Evolutionary conservation across 179 eudicot species (phyloP).

Genomic region (Spinacia oleracea): DNA sequence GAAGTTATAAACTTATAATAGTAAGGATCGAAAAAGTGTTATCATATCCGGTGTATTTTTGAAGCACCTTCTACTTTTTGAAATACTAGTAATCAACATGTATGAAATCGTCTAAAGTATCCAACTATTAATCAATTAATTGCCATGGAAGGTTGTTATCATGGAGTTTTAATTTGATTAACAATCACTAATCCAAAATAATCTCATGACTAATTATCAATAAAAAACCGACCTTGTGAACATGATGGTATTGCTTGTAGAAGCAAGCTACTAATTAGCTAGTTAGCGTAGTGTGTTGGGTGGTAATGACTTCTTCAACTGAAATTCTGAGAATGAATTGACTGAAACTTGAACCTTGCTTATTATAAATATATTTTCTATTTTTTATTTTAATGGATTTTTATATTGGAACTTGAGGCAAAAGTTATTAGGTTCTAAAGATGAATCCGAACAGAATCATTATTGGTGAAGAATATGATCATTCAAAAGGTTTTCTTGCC

Average conservation of each 20-base stretch:
- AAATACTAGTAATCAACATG: too few relatives aligned
- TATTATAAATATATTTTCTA: too few relatives aligned
- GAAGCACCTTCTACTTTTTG: background rate
- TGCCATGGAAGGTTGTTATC: background rate
- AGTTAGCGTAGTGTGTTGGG: conserved; percentile 21
- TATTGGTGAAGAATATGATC: background rate
- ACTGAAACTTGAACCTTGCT: background rate
- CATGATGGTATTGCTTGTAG: conserved; percentile 20
- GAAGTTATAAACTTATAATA: background rate
- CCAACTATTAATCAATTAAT: too few relatives aligned
- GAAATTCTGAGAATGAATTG: background rate
- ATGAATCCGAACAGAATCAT: conserved; percentile 10
- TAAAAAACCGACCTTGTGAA: background rate
- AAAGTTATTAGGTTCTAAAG: conserved; percentile 6
- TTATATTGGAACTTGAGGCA: conserved; percentile 1
- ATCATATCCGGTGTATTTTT: too few relatives aligned
- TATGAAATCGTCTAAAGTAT: too few relatives aligned
- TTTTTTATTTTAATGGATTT: too few relatives aligned
- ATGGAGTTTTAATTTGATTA: background rate
- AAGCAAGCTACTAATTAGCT: background rate
- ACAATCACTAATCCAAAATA: background rate
- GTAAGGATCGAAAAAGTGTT: too few relatives aligned
- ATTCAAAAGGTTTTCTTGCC: conserved; percentile 20
- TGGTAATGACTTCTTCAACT: conserved; percentile 28
- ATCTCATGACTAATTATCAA: background rate